Evolutionary conservation across 495 filamentous ascomycete species (phyloP), one percentile per base, ranked within the genome.

Genomic region (Bryoglossum gracile): DNA sequence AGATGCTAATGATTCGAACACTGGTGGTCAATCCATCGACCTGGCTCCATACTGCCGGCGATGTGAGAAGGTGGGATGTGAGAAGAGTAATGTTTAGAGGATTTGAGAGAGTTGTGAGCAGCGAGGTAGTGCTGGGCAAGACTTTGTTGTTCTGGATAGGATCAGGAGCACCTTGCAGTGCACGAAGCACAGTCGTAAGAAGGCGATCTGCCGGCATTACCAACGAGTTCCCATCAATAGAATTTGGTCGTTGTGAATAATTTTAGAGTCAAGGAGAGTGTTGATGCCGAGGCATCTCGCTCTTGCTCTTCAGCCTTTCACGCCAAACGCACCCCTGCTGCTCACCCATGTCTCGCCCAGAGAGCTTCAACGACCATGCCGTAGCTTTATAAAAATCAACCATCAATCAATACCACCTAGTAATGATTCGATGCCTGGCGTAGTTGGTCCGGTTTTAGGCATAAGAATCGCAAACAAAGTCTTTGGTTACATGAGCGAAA

Each of bases 1-100:
- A 97, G 53, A 94, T 79, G 62, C 88, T 84, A 53, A 96, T 76
- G 54, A 92, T 76, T 53, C 82, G 82, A 54, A 86, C 77, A 61
- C 82, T 79, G 2, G 82, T 80, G 32, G 77, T 75, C 25, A 98
- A 71, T 36, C 82, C 83, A 52, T 90, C 80, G 8, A 76, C 75
- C 28, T 75, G 73, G 23, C 80, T 69, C 92, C 92, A 98, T 65
- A 98, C 78, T 2, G 91, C 86, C 2, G 86, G 89, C 0, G 90
- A 83, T 8, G 78, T 79, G 18, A 98, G 78, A 28, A 96, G 74
- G 50, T 95, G 89, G n/a, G 87, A 88, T 1, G 89, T 86, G 40
- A 98, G 80, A 3, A 98, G 76, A 8, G 84, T 87, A 55, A 95
- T 65, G 57, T 98, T 98, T 26, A 95, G 73, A 9, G 90, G 92